These are phyloP conservation scores for Colletotrichum liriopes DNA, from an alignment of 2,329 filamentous ascomycete genomes.

Conservation along the genomic window DNA sequence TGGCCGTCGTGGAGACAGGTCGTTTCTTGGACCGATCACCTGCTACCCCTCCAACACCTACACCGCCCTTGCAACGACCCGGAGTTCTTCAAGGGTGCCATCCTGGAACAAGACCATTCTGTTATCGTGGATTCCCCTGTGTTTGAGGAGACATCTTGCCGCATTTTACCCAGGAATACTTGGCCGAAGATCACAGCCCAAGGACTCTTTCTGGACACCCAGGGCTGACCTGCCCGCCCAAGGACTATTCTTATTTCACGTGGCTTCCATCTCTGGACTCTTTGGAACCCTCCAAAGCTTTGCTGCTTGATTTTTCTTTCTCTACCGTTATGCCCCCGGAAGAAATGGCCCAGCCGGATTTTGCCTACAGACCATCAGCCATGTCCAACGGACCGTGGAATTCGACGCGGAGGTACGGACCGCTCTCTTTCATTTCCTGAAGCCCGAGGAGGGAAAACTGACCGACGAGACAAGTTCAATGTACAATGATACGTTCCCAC, in stretches of 20 bases:
- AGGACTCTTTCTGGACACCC: slow-evolving; percentile 41
- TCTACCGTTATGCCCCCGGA: slow-evolving; percentile 54
- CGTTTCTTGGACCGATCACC: slow-evolving; percentile 45
- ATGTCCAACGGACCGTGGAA: slow-evolving; percentile 66
- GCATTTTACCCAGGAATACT: slow-evolving; percentile 44
- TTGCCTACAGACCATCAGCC: slow-evolving; percentile 63
- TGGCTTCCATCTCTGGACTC: slow-evolving; percentile 40
- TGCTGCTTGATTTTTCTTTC: slow-evolving; percentile 42
- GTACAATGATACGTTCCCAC: slow-evolving; percentile 54
- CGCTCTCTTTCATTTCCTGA: slow-evolving; percentile 35
- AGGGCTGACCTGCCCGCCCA: slow-evolving; percentile 42
- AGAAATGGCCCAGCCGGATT: slow-evolving; percentile 64
- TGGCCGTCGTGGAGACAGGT: slow-evolving; percentile 44
- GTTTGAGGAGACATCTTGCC: slow-evolving; percentile 42
- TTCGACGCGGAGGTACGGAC: slow-evolving; percentile 67
- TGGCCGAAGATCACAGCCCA: slow-evolving; percentile 39
- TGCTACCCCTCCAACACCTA: slow-evolving; percentile 39
- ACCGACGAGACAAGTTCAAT: slow-evolving; percentile 49
- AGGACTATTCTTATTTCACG: slow-evolving; percentile 45
- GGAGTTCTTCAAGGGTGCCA: slow-evolving; percentile 40
- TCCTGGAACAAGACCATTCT: slow-evolving; percentile 43
- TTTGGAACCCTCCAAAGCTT: slow-evolving; percentile 25
- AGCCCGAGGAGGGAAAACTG: slow-evolving; percentile 39
- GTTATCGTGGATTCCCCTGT: slow-evolving; percentile 45
- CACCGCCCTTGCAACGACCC: slow-evolving; percentile 44